phyloP scores from a whole-genome alignment of 1,284 basidiomycete species.

The Xanthoconium separans region DNA sequence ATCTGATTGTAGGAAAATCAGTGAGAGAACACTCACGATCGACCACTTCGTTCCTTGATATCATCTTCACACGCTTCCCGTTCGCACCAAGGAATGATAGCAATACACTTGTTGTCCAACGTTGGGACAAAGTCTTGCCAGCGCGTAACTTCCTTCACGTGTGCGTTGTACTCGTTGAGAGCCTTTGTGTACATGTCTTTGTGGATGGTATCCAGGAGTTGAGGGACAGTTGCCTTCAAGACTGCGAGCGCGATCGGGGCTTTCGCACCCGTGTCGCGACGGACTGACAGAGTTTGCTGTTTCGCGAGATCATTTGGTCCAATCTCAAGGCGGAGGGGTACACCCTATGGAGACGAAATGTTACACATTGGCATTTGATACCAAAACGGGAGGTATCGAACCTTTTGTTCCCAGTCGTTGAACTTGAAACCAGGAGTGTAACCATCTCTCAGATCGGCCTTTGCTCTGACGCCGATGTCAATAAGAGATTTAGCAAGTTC shows the following conservation, averaged over 20 bases:
- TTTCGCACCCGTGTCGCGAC: conserved; percentile 87
- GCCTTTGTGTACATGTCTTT: conserved; percentile 85
- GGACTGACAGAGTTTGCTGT: conserved; percentile 80
- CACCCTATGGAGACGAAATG: conserved; percentile 59
- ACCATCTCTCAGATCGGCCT: conserved; percentile 90
- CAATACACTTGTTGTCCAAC: conserved; percentile 86
- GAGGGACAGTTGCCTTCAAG: conserved; percentile 57
- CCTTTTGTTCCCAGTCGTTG: conserved; percentile 99
- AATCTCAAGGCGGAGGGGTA: conserved; percentile 95
- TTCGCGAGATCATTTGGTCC: conserved; percentile 92
- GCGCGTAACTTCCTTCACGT: conserved; percentile 71
- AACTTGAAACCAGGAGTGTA: conserved; percentile 99
- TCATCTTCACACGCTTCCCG: conserved; percentile 93
- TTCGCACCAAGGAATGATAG: conserved; percentile 97
- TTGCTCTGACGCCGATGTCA: conserved; percentile 78
- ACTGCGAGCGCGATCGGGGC: conserved; percentile 68
- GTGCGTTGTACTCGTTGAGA: conserved; percentile 72
- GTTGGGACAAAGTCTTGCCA: conserved; percentile 94
- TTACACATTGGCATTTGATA: background rate
- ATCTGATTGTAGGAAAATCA: conserved; percentile 3
- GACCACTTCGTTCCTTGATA: conserved; percentile 92
- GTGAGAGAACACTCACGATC: conserved; percentile 61
- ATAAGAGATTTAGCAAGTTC: conserved; percentile 71
- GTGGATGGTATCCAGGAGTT: conserved; percentile 86
- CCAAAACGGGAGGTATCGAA: conserved; percentile 25